Evolutionary conservation across 1,139 yeast species (phyloP).

Genomic region (Candida albicans): DNA sequence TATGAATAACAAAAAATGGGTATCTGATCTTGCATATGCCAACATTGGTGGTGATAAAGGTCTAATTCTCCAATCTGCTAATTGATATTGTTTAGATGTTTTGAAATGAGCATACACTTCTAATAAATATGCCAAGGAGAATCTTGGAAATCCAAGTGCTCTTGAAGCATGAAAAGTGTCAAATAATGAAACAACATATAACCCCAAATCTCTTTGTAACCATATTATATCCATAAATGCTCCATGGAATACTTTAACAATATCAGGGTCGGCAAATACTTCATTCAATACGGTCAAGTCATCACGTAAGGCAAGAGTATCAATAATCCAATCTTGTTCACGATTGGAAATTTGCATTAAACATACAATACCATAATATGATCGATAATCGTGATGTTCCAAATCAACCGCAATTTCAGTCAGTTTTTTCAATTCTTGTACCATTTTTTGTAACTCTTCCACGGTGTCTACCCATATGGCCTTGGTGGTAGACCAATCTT

Average conservation of each 20-base stretch:
- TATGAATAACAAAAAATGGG: conserved; percentile 83
- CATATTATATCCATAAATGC: conserved; percentile 96
- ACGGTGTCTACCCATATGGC: conserved; percentile 73
- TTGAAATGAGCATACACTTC: conserved; percentile 80
- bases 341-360: conserved; percentile 90
- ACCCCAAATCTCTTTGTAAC: conserved; percentile 94
- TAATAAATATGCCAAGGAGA: conserved; percentile 79
- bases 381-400: conserved; percentile 92
- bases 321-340: conserved; percentile 80
- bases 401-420: conserved; percentile 89
- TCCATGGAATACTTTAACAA: conserved; percentile 91
- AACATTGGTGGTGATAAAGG: conserved; percentile 79
- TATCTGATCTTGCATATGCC: conserved; percentile 91
- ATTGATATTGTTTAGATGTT: conserved; percentile 91
- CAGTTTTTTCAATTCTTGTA: conserved; percentile 48
- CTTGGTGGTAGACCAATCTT: conserved; percentile 63
- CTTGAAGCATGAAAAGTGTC: conserved; percentile 92
- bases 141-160: conserved; percentile 73
- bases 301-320: conserved; percentile 72
- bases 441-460: conserved; percentile 53
- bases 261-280: conserved; percentile 76
- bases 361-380: conserved; percentile 88
- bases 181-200: conserved; percentile 84
- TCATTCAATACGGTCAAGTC: conserved; percentile 67
- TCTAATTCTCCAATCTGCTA: conserved; percentile 95